Base-by-base conservation (phyloP, 352 stramenopile species). In the Phytopythium ostracodes region DNA sequence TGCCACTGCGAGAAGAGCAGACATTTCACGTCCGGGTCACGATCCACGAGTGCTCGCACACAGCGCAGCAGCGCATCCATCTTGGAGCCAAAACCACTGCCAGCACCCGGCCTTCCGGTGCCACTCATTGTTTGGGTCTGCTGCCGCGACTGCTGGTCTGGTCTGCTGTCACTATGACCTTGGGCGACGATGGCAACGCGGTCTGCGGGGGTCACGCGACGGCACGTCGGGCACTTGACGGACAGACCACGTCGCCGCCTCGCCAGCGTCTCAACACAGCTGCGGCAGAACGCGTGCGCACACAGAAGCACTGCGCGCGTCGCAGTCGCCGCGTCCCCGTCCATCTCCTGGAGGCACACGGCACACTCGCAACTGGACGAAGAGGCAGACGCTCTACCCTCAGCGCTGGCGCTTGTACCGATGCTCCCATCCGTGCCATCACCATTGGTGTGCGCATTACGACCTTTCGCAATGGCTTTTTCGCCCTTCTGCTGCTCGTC, bases 1-100 rank as follows among this genome's bases (percentile, higher is more conserved):
- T 89, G 76, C 91, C 92, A 98, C 65, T 97, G 88, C 14, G 84
- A 96, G 55, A 98, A 98, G 5, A 98, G 68, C 31, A 98, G 56
- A 36, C 79, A 84, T 68, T 97, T 98, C 27, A 96, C 82, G 22
- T 78, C 72, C 6, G 79, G 55, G 29, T 89, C 76, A 40, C 70
- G 59, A 2, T 73, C 67, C 33, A 77, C 72, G 4, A 94, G 70
- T 1, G 67, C 50, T 20, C 73, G 63, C 18, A 93, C 70, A 50
- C 82, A 76, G 1, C 63, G 61, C 22, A 88, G 62, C 15, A 93
- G 75, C 1, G 79, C 73, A 42, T 93, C 82, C 31, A 93, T 71
- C 58, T 94, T 94, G 5, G 78, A 90, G 0, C 86, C 81, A 59
- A 81, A 81, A 27, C 81, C 82, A 7, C 60, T 64, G n/a, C 70